Percentiles rank a stretch among this genome's conserved stretches.
These are phyloP conservation scores for Phytophthora hybrid DNA, from an alignment of 352 stramenopile genomes.

Conservation along the genomic window DNA sequence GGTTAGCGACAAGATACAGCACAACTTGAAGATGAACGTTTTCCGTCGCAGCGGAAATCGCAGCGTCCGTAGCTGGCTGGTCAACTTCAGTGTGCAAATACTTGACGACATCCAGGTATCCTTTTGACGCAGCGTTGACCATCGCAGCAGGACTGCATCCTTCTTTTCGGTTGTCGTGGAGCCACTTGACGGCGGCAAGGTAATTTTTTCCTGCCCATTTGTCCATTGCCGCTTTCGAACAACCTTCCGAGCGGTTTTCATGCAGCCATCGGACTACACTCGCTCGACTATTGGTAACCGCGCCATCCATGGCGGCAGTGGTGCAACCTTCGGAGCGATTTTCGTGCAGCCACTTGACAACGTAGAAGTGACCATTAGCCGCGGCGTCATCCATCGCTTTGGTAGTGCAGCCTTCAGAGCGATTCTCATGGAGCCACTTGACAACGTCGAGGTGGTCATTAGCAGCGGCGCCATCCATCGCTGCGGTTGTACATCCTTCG, in stretches of 20 bases:
- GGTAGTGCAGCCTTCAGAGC: conserved; percentile 17
- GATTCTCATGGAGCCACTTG: conserved; percentile 24
- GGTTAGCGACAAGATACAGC: conserved; percentile 16
- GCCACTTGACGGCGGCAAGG: conserved; percentile 19
- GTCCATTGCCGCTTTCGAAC: conserved; percentile 26
- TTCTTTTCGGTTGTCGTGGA: conserved; percentile 20
- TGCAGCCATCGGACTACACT: conserved; percentile 19
- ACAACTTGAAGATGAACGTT: conserved; percentile 18
- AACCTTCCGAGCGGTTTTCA: conserved; percentile 24
- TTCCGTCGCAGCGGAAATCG: conserved; percentile 13
- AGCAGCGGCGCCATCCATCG: conserved; percentile 25
- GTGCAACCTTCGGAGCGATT: conserved; percentile 24
- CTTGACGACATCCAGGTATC: conserved; percentile 29
- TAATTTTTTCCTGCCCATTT: conserved; percentile 12
- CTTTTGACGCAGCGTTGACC: conserved; percentile 21
- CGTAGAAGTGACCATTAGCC: neutral
- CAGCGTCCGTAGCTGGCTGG: conserved; percentile 19
- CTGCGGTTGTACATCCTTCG: conserved; percentile 18
- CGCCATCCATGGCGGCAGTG: conserved; percentile 19
- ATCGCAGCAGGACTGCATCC: conserved; percentile 27
- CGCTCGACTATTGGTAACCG: conserved; percentile 11
- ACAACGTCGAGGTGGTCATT: conserved; percentile 4
- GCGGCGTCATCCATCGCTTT: neutral
- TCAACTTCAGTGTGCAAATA: conserved; percentile 28
- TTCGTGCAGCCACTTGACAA: conserved; percentile 25